Conservation (phyloP, 306 rosid species). For the Trichosanthes cucumerina region DNA sequence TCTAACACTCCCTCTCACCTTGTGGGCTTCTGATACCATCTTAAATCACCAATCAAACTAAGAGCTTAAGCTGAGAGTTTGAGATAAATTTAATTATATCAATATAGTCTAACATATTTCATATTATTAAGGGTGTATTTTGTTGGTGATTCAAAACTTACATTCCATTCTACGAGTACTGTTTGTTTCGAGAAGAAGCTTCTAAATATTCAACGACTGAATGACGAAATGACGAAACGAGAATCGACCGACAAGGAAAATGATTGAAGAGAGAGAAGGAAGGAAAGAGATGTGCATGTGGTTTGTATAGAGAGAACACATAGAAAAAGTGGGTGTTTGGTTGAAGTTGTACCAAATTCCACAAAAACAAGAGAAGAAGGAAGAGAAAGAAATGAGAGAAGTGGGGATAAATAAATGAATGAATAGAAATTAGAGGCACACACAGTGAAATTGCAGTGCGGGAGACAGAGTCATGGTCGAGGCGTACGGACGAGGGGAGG, state of each 20-base stretch:
- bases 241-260: neutral
- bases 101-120: too few relatives aligned
- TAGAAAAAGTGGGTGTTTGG: neutral
- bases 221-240: neutral
- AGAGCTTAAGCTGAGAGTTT: too few relatives aligned
- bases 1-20: too few relatives aligned
- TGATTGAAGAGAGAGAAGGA: neutral
- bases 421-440: neutral
- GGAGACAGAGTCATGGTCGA: neutral
- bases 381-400: neutral
- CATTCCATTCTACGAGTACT: too few relatives aligned
- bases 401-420: neutral
- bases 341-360: slow-evolving; percentile 4
- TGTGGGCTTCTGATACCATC: too few relatives aligned
- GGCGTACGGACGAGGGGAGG: neutral
- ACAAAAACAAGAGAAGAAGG: neutral
- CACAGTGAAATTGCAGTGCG: neutral
- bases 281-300: neutral
- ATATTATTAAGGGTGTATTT: too few relatives aligned
- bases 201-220: too few relatives aligned
- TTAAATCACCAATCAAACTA: too few relatives aligned
- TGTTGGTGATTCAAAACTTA: too few relatives aligned
- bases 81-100: too few relatives aligned
- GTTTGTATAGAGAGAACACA: neutral
- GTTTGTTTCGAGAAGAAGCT: too few relatives aligned